phyloP scores from a whole-genome alignment of 2,329 filamentous ascomycete genomes.

The Atkinsonella hypoxylon region DNA sequence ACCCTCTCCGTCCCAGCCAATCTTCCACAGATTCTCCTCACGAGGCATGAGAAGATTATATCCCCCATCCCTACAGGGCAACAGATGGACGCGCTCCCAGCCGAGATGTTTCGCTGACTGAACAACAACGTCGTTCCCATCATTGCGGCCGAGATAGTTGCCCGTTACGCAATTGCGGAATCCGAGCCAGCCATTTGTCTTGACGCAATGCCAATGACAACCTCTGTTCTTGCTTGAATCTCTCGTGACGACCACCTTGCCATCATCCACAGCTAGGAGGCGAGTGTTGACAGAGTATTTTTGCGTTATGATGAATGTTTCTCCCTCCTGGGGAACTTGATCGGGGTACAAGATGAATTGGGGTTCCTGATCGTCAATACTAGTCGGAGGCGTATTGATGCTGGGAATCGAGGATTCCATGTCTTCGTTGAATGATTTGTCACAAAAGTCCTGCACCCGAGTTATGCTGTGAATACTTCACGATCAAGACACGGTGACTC shows the following conservation, averaged over 20 bases:
- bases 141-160: neutral
- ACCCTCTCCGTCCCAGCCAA: neutral
- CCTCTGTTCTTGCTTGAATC: neutral
- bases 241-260: neutral
- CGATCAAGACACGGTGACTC: neutral
- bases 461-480: neutral
- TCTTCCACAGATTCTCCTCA: neutral
- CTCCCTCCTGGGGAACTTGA: neutral
- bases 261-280: neutral
- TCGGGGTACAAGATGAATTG: neutral
- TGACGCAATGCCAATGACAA: neutral
- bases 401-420: neutral
- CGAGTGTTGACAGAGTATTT: rapidly evolving
- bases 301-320: neutral
- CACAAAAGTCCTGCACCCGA: neutral
- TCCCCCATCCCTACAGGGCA: neutral
- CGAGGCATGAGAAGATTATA: neutral
- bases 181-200: neutral
- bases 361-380: neutral
- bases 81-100: neutral
- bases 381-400: neutral
- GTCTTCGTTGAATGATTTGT: neutral
- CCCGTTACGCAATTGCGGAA: neutral
- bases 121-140: neutral
- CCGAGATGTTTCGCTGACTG: neutral